These are phyloP conservation scores for Cajanus cajan DNA, from an alignment of 306 rosid species.

Conservation along the genomic window DNA sequence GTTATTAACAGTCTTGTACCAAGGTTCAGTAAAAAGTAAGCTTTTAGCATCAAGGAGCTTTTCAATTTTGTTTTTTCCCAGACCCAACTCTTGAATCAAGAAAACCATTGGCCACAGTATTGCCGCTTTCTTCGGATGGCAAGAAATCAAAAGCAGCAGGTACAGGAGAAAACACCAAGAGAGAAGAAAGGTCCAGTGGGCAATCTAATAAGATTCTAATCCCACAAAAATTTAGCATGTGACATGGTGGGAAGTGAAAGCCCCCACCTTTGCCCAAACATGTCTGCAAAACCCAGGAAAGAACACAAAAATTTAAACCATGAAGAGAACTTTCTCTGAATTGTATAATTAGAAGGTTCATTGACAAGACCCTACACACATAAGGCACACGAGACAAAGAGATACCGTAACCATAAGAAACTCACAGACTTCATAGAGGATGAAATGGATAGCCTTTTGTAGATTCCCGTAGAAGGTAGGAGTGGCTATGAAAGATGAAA, in stretches of 20 bases:
- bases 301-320: not conserved
- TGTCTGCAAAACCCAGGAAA: constrained; percentile 34
- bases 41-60: constrained; percentile 46
- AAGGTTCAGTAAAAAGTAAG: constrained; percentile 67
- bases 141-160: constrained; percentile 40
- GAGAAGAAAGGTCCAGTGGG: constrained; percentile 80
- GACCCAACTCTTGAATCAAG: constrained; percentile 26
- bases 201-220: constrained; percentile 75
- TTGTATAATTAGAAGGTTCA: not conserved
- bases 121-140: constrained; percentile 23
- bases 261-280: constrained; percentile 82
- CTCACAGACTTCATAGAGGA: constrained; percentile 50
- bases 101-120: constrained; percentile 22
- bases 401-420: not conserved
- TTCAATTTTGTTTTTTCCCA: constrained; percentile 50
- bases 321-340: not conserved
- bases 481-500: not conserved
- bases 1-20: constrained; percentile 68
- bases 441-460: not conserved
- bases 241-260: constrained; percentile 79
- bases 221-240: constrained; percentile 70
- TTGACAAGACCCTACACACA: not conserved
- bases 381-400: not conserved
- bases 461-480: not conserved
- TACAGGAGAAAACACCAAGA: constrained; percentile 71